phyloP scores from a whole-genome alignment of 2,329 filamentous ascomycete species.

The Fonsecaea nubica region DNA sequence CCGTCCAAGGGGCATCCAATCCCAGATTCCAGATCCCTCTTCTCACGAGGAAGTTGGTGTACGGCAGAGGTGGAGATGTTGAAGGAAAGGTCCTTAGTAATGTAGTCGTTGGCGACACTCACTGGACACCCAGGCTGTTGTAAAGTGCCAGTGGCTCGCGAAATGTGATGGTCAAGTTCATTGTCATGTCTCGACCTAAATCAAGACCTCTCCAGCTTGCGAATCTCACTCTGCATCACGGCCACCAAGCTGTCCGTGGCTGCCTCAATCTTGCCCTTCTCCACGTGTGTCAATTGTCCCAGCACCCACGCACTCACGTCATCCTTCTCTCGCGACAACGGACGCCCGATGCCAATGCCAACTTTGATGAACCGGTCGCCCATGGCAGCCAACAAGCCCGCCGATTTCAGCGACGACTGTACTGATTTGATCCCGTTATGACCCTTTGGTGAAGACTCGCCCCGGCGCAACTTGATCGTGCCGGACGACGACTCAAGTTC shows the following conservation, averaged over 20 bases:
- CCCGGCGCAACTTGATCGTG: conserved; percentile 66
- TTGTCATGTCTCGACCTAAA: too few relatives aligned
- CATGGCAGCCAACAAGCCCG: conserved; percentile 55
- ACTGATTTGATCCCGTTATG: conserved; percentile 79
- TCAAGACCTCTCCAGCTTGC: conserved; percentile 28
- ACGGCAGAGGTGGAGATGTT: not conserved
- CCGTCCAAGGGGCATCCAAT: not conserved
- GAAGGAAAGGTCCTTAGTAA: not conserved
- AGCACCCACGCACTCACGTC: conserved; percentile 81
- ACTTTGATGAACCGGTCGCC: conserved; percentile 65
- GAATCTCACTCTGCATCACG: conserved; percentile 58
- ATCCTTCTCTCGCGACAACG: conserved; percentile 67
- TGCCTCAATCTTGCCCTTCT: conserved; percentile 60
- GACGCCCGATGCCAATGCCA: conserved; percentile 86
- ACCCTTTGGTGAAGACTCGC: conserved; percentile 66
- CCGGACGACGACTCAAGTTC: conserved; percentile 79
- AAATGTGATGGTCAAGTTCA: not conserved
- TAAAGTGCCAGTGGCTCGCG: not conserved
- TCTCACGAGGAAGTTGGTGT: not conserved
- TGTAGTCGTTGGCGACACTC: too few relatives aligned
- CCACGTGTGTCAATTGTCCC: conserved; percentile 64
- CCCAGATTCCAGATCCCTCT: not conserved
- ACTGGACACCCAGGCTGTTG: not conserved
- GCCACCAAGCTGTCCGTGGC: conserved; percentile 58
- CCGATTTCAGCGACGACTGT: conserved; percentile 33